phyloP scores from a whole-genome alignment of 129 eudicot species.

The Scalesia atractyloides region DNA sequence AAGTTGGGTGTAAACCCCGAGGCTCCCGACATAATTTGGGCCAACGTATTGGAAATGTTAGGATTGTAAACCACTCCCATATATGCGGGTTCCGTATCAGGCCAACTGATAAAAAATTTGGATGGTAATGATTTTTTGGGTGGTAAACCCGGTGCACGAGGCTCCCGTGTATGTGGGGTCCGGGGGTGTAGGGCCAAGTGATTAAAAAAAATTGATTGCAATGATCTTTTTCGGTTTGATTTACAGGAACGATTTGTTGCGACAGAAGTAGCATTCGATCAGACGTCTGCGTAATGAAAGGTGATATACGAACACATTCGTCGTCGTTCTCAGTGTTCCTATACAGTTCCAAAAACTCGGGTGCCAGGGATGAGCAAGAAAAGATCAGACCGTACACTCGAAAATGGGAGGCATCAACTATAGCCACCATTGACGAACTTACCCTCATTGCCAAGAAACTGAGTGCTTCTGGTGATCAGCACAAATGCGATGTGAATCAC shows the following conservation, averaged over 20 bases:
- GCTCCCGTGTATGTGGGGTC: no score
- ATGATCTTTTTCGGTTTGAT: not conserved
- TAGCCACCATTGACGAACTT: constrained; percentile 76
- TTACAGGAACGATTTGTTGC: constrained; percentile 89
- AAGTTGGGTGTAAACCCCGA: no score
- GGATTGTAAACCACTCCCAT: no score
- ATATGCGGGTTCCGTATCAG: no score
- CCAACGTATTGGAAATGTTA: no score
- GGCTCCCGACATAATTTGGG: no score
- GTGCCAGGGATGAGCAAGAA: constrained; percentile 45
- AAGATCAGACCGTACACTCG: constrained; percentile 86
- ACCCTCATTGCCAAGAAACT: constrained; percentile 50
- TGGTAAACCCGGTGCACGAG: no score
- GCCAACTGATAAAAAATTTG: no score
- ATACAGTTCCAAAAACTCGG: constrained; percentile 37
- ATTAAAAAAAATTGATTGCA: no score
- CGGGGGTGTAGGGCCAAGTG: no score
- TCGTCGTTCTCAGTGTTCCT: constrained; percentile 64
- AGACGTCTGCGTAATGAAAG: constrained; percentile 83
- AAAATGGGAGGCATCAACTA: constrained; percentile 83
- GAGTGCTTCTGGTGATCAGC: constrained; percentile 21
- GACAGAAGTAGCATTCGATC: constrained; percentile 78
- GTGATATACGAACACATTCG: constrained; percentile 86
- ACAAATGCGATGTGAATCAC: constrained; percentile 69
- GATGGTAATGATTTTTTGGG: no score